Conservation (phyloP, 2,329 filamentous ascomycete species). For the Fusarium gaditjirri region DNA sequence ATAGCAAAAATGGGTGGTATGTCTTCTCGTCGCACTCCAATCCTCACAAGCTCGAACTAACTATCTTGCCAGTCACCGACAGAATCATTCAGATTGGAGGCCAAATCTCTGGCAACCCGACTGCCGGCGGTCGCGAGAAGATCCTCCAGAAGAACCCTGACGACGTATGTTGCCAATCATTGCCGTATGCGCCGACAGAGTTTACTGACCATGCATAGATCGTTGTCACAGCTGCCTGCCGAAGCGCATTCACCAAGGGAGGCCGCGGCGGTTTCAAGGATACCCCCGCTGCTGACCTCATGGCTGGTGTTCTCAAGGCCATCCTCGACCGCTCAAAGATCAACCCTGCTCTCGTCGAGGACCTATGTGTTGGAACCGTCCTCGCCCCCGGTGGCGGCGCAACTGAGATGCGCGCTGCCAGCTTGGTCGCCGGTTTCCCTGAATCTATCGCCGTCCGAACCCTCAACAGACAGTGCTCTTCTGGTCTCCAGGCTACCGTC, state of each 20-base stretch:
- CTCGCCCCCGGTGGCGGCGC: conserved; percentile 93
- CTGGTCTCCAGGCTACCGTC: conserved; percentile 89
- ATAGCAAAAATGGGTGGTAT: conserved; percentile 52
- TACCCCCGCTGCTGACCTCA: conserved; percentile 85
- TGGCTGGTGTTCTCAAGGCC: conserved; percentile 83
- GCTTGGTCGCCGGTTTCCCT: conserved; percentile 90
- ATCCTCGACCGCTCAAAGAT: conserved; percentile 88
- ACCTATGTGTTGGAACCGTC: conserved; percentile 91
- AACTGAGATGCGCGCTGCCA: conserved; percentile 95
- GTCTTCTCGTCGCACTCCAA: conserved; percentile 26
- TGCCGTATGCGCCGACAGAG: neutral
- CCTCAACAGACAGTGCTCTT: conserved; percentile 94
- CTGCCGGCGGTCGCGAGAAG: conserved; percentile 62
- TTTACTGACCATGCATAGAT: conserved; percentile 60
- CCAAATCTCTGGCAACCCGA: conserved; percentile 71
- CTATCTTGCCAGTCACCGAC: conserved; percentile 60
- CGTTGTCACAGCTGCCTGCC: conserved; percentile 91
- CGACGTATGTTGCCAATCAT: conserved; percentile 61
- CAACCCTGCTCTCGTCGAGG: conserved; percentile 88
- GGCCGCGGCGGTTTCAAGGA: conserved; percentile 97
- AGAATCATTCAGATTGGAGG: conserved; percentile 69
- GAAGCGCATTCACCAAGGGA: conserved; percentile 91
- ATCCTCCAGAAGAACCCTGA: conserved; percentile 74
- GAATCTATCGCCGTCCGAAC: conserved; percentile 84
- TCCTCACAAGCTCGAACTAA: conserved; percentile 16